phyloP scores from a whole-genome alignment of 2,329 filamentous ascomycete genomes.

The Fusarium sp. region DNA sequence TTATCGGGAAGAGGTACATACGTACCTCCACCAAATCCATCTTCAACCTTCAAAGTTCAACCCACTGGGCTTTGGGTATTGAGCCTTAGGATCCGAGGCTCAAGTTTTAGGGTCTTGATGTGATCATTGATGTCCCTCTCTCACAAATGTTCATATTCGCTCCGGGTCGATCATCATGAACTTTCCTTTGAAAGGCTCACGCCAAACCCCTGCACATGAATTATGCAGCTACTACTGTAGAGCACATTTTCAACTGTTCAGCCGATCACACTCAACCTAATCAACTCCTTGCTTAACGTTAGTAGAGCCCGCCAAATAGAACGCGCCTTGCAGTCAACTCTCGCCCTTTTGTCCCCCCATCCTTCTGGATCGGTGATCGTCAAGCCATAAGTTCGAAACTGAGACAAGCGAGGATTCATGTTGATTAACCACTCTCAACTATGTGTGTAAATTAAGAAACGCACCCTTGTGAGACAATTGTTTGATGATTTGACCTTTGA shows the following conservation, averaged over 20 bases:
- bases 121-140: background rate
- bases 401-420: constrained; percentile 33
- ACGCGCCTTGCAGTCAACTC: constrained; percentile 41
- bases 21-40: constrained; percentile 25
- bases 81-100: constrained; percentile 12
- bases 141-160: background rate
- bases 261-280: constrained; percentile 21
- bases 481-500: constrained; percentile 17
- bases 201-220: constrained; percentile 27
- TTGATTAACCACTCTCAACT: constrained; percentile 8
- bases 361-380: constrained; percentile 14
- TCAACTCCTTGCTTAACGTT: constrained; percentile 37
- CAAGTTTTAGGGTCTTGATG: background rate
- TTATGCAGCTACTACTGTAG: constrained; percentile 30
- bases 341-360: constrained; percentile 1
- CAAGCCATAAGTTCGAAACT: constrained; percentile 20
- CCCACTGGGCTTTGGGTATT: background rate
- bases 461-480: constrained; percentile 26
- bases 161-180: constrained; percentile 4
- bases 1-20: constrained; percentile 41
- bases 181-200: constrained; percentile 4
- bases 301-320: constrained; percentile 20
- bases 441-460: constrained; percentile 37
- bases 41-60: background rate
- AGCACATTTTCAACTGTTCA: constrained; percentile 8